Evolutionary conservation across 1,284 basidiomycete genomes (phyloP), one percentile per base, ranked within the genome.

Genomic region (Schizopora paradoxa): DNA sequence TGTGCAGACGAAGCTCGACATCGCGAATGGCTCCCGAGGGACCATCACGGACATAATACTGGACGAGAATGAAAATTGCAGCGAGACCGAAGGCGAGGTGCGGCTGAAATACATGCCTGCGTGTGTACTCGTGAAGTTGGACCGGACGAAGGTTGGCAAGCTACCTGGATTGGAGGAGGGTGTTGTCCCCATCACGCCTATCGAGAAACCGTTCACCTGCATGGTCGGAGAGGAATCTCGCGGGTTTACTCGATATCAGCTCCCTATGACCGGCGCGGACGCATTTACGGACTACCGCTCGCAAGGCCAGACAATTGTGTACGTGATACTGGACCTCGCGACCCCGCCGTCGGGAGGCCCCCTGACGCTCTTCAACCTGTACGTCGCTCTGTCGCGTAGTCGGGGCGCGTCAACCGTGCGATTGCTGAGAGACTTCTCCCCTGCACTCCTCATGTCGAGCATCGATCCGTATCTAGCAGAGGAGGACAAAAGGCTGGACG

Each of bases 261-360:
- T 58, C 21, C 61, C 61, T 6, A 50, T 66, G 11, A 61, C 59
- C 5, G 49, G 48, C 3, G 61, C 63, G 13, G 65, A 64, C 35
- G 59, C 61, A 0, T 67, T 66, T 53, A 66, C 64, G 0, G 59
- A 66, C 40, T 66, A 65, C 47, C 51, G 56, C 2, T 45, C 61
- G 0, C 61, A 65, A 53, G 64, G 62, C 1, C 61, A 65, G 46
- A 66, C 61, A 0, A 56, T 64, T 4, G 36, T 26, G 4, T 39
- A 48, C 25, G 59, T 66, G 5, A 45, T 66, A 4, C 56, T 66
- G 1, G 61, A 66, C 41, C 57, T 65, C 3, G 58, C 56, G 14
- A 51, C 38, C 21, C 63, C 59, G n/a, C 61, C 62, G n/a, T 43
- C 51, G 6, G n/a, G n/a, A n/a, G 57, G 56, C 7, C 39, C 41